Evolutionary conservation across 2,329 filamentous ascomycete genomes (phyloP).

Genomic region (Phyllosticta citriasiana): DNA sequence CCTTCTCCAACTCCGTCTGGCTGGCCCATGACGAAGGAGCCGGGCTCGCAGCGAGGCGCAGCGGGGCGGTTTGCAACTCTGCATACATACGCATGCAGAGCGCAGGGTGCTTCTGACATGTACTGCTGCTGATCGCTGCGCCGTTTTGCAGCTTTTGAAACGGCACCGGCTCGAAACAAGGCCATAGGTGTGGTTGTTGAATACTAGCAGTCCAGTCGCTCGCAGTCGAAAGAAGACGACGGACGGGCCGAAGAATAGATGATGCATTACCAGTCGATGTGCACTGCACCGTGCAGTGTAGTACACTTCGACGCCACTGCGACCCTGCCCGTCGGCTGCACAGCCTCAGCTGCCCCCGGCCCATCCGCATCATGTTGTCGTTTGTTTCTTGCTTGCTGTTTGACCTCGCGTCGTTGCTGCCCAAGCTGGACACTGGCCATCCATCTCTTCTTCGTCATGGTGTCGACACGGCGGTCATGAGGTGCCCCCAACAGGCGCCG

Average conservation of each 20-base stretch:
- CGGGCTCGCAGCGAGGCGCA: slow-evolving; percentile 7
- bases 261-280: background rate
- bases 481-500: slow-evolving; percentile 11
- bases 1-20: background rate
- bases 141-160: slow-evolving; percentile 9
- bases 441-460: background rate
- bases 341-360: slow-evolving; percentile 7
- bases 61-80: background rate
- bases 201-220: slow-evolving; percentile 7
- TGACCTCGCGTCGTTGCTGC: background rate
- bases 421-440: background rate
- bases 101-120: background rate
- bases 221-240: background rate
- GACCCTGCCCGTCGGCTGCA: slow-evolving; percentile 4
- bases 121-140: background rate
- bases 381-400: background rate
- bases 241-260: background rate
- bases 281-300: background rate
- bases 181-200: slow-evolving; percentile 7
- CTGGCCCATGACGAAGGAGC: slow-evolving; percentile 3
- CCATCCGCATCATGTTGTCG: background rate
- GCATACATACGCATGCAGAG: background rate
- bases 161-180: slow-evolving; percentile 9
- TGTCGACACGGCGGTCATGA: slow-evolving; percentile 8
- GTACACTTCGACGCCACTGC: slow-evolving; percentile 2